Evolutionary conservation across 441 rosid genomes (phyloP), one percentile per base, ranked within the genome.

Genomic region (Populus hybrid): DNA sequence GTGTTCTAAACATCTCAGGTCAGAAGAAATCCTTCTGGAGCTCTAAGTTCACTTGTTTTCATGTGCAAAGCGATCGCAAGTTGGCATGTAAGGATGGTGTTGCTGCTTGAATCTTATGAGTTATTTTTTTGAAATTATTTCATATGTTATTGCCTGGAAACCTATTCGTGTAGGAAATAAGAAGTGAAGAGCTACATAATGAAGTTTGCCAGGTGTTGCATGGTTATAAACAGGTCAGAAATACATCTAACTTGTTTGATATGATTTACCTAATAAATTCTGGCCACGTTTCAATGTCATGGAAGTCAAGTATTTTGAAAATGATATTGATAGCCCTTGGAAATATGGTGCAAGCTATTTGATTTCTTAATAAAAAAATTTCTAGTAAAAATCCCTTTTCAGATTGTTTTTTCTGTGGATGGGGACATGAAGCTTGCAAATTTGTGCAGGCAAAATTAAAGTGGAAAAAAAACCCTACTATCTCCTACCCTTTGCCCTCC

Each of bases 21-120:
- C 69, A 92, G 91, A 81, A 88, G 87, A 81, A 97, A 95, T 90
- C 99, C 99, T 67, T 83, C 94, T 16, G 98, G 98, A 74, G 98
- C 91, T 84, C 83, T 95, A 70, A 92, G 88, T 85, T 92, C 99
- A 68, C 94, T 97, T 81, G 93, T 87, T 82, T 89, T 85, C 79
- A 85, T 97, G 91, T 91, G 97, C 87, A 85, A 90, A 88, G 98
- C 98, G 70, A 90, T 97, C 78, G 98, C 98, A 40, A 97, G 99
- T 84, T 97, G 99, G 98, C 90, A 97, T 76, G 99, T 97, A 91
- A 89, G 96, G 38, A 78, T 81, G 61, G 2, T 26, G 20, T 50
- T 73, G 10, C 35, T 76, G 35, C 8, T 54, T 61, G 42, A 67
- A 21, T 35, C 57, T 50, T 23, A 24, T 54, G 14, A 24, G 36